Conservation (phyloP, 176 grass and related monocot species). For the Phoenix dactylifera region DNA sequence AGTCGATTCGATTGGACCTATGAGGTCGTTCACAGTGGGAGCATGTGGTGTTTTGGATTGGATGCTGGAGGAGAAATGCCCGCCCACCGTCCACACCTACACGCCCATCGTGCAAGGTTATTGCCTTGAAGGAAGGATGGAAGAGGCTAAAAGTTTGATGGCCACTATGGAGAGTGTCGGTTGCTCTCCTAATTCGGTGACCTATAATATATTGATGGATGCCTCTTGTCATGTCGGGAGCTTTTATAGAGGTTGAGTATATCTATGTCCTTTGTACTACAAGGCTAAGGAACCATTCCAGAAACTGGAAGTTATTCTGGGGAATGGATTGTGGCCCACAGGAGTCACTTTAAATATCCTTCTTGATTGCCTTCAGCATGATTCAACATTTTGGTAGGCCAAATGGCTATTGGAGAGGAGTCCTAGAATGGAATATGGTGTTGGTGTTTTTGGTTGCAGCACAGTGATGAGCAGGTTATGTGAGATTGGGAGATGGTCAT, state of each 20-base stretch:
- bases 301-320: constrained; percentile 38
- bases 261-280: constrained; percentile 61
- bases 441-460: constrained; percentile 51
- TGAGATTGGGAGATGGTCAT: constrained; percentile 30
- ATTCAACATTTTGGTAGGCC: constrained; percentile 40
- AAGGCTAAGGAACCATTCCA: constrained; percentile 44
- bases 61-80: constrained; percentile 47
- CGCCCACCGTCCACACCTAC: constrained; percentile 45
- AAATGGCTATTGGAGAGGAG: constrained; percentile 36
- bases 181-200: constrained; percentile 42
- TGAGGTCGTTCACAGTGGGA: constrained; percentile 7
- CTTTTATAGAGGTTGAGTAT: constrained; percentile 52
- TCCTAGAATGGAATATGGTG: constrained; percentile 24
- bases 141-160: constrained; percentile 61
- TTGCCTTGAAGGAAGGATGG: constrained; percentile 41
- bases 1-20: constrained; percentile 15
- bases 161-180: constrained; percentile 39
- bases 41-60: constrained; percentile 57
- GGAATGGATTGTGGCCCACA: constrained; percentile 47
- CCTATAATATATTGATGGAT: constrained; percentile 71
- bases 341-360: constrained; percentile 55
- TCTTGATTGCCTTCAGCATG: constrained; percentile 53
- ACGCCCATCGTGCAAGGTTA: constrained; percentile 67
- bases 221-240: constrained; percentile 36
- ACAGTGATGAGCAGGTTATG: constrained; percentile 63